Evolutionary conservation across 2,329 filamentous ascomycete species (phyloP), one percentile per base, ranked within the genome.

Genomic region (Drechslera avenae): DNA sequence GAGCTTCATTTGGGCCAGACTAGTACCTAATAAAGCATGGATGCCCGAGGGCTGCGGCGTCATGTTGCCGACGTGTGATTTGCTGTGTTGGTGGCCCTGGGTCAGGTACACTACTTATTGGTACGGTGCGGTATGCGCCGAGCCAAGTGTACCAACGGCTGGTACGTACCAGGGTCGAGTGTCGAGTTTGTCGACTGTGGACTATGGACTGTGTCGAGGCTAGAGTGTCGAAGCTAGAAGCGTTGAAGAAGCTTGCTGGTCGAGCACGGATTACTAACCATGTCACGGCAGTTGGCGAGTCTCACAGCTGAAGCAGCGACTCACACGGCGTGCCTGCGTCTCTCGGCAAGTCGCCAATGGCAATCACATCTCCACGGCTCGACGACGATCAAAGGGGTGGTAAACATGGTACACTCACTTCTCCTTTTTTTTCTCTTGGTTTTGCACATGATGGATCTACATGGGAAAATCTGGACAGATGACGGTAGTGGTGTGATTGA

Each of bases 121-220:
- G 49, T 51, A 44, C 46, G 35, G 41, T 50, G 44, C 36, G 44
- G 39, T 33, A 46, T 54, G 50, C 47, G 47, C 50, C 47, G 53
- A 54, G 23, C 52, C 45, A 41, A 40, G 35, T 14, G 33, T 23
- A 31, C n/a, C 26, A 28, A 28, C 26, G 26, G 26, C 26, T 28
- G 26, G 26, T 28, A 28, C 10, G 8, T 28, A 28, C 26, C 26
- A 28, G 26, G 26, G 26, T 28, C 26, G 26, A 3, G 4, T 23
- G 26, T 28, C 26, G 7, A 28, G 2, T 23, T n/a, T n/a, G n/a
- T n/a, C n/a, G n/a, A n/a, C n/a, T n/a, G n/a, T n/a, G n/a, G n/a
- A n/a, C n/a, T n/a, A n/a, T n/a, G n/a, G n/a, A n/a, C n/a, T n/a
- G n/a, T 4, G 21, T 39, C 39, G 30, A 40, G 35, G 30, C 23